Percentiles rank a stretch among this genome's conserved stretches.
Conservation (phyloP, 306 rosid genomes). For the Quercus mongolica region DNA sequence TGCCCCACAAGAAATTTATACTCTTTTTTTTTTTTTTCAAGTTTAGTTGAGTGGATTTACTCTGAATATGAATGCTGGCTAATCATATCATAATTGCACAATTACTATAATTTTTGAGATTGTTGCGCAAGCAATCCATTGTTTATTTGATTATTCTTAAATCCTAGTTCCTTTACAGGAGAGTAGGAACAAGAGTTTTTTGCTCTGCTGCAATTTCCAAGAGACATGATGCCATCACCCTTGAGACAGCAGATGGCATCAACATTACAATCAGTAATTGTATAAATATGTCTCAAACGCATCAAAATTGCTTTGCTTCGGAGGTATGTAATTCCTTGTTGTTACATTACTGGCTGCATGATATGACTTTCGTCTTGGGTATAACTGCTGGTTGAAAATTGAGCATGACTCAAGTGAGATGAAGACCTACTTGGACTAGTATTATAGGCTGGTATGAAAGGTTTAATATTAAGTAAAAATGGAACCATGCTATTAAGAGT, state of each 20-base stretch:
- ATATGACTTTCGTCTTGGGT: not conserved
- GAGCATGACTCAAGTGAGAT: not conserved
- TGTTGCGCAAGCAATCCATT: not conserved
- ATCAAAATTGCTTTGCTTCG: conserved; percentile 29
- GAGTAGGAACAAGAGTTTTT: conserved; percentile 28
- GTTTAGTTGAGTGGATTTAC: not conserved
- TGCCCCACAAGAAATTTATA: not conserved
- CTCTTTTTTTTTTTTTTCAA: too few species aligned
- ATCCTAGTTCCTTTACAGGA: conserved; percentile 19
- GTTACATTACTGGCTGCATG: not conserved
- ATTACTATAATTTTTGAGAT: not conserved
- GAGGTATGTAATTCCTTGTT: conserved; percentile 25
- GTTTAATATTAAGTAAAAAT: not conserved
- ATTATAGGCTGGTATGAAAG: not conserved
- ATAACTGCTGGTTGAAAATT: not conserved
- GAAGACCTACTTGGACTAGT: not conserved
- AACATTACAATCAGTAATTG: conserved; percentile 23
- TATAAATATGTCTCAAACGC: conserved; percentile 30
- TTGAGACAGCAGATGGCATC: conserved; percentile 43
- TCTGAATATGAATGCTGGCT: not conserved
- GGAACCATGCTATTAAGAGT: not conserved
- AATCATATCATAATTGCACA: not conserved
- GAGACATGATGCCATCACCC: conserved; percentile 33
- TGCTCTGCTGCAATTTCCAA: conserved; percentile 37
- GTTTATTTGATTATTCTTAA: not conserved